Evolutionary conservation across 1,284 basidiomycete genomes (phyloP).

Genomic region (Ceratobasidium sp.): DNA sequence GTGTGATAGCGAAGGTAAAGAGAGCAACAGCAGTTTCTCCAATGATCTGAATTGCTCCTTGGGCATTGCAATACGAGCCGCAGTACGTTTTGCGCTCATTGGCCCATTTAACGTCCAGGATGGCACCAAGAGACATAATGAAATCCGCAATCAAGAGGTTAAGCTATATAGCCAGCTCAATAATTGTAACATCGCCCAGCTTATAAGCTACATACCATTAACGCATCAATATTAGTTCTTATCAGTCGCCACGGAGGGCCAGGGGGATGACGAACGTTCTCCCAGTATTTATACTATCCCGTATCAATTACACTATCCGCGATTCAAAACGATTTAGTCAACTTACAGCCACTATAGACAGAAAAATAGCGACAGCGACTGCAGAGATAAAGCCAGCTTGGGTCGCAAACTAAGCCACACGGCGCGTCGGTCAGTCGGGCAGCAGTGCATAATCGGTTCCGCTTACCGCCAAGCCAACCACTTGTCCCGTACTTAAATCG

Average conservation of each 20-base stretch:
- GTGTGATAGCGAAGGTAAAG: conserved; percentile 48
- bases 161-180: conserved; percentile 39
- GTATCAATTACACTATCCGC: neutral
- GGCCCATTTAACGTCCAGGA: conserved; percentile 49
- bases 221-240: conserved; percentile 41
- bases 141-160: conserved; percentile 50
- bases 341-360: conserved; percentile 22
- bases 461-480: conserved; percentile 38
- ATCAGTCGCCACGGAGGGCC: conserved; percentile 35
- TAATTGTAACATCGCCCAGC: conserved; percentile 1
- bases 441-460: neutral
- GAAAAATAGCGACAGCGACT: conserved; percentile 37
- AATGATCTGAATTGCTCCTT: conserved; percentile 50
- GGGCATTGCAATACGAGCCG: conserved; percentile 49
- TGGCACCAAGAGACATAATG: conserved; percentile 49
- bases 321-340: neutral
- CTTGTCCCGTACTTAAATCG: conserved; percentile 16
- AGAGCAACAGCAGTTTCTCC: conserved; percentile 51
- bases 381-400: conserved; percentile 47
- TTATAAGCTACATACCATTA: conserved; percentile 33
- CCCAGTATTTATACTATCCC: conserved; percentile 8
- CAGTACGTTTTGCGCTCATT: conserved; percentile 46
- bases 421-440: neutral
- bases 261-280: neutral
- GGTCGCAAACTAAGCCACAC: conserved; percentile 42